Percentiles rank a stretch among this genome's conserved stretches.
Conservation (phyloP, 352 stramenopile genomes). For the Pythium biforme region DNA sequence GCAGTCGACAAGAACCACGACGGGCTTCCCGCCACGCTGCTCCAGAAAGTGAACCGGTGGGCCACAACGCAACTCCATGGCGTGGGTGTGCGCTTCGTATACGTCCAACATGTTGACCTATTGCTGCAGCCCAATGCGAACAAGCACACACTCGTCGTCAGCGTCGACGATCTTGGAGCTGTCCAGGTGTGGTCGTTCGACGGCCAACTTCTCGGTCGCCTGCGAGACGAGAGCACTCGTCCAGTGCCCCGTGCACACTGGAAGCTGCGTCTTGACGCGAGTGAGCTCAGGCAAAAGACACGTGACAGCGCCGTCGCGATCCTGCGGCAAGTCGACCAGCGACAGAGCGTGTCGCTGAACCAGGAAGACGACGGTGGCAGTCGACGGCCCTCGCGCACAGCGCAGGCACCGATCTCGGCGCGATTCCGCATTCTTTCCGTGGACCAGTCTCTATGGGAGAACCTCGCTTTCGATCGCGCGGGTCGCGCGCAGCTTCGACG, state of each 20-base stretch:
- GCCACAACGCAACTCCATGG: constrained; percentile 16
- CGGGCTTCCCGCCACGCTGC: constrained; percentile 9
- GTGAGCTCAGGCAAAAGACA: constrained; percentile 16
- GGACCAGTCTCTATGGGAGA: not conserved
- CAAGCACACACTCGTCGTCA: constrained; percentile 26
- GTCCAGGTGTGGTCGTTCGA: constrained; percentile 39
- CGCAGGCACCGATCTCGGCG: not conserved
- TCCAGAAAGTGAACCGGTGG: constrained; percentile 31
- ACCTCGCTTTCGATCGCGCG: not conserved
- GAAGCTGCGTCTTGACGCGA: constrained; percentile 13
- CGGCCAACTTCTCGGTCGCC: constrained; percentile 30
- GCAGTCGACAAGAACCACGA: not conserved
- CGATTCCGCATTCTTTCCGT: not conserved
- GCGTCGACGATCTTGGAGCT: constrained; percentile 31
- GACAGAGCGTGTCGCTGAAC: not conserved
- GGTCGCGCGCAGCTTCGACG: not conserved
- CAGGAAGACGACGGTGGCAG: not conserved
- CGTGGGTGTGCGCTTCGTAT: constrained; percentile 27
- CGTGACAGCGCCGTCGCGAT: constrained; percentile 16
- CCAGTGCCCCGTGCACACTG: not conserved
- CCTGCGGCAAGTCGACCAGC: constrained; percentile 19
- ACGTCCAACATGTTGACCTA: constrained; percentile 9
- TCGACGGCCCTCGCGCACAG: not conserved
- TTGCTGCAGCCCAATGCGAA: constrained; percentile 15
- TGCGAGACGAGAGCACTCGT: constrained; percentile 3